Percentiles rank a stretch among this genome's conserved stretches.
These are phyloP conservation scores for Wilcoxina mikolae DNA, from an alignment of 495 filamentous ascomycete species.

Conservation along the genomic window DNA sequence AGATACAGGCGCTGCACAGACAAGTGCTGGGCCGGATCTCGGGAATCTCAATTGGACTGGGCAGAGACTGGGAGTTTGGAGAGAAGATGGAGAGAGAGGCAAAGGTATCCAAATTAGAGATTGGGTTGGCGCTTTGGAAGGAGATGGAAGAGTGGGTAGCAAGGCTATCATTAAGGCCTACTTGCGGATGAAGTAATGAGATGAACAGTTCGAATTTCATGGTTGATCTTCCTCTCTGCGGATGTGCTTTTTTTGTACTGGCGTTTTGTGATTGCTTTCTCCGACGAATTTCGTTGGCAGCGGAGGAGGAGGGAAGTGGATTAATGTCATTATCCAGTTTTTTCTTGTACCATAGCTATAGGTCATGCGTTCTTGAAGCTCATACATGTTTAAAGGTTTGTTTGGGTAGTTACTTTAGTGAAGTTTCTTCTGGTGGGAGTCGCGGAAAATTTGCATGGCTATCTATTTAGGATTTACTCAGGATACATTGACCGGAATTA, in stretches of 20 bases:
- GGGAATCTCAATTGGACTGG: slow-evolving; percentile 21
- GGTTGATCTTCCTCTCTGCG: not conserved
- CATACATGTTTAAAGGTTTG: too few species aligned
- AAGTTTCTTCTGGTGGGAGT: not conserved
- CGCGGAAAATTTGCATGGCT: not conserved
- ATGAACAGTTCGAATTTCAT: not conserved
- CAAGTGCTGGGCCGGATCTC: not conserved
- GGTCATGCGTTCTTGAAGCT: too few species aligned
- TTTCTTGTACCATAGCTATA: too few species aligned
- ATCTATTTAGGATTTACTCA: too few species aligned
- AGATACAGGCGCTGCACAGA: not conserved
- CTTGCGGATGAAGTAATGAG: slow-evolving; percentile 34
- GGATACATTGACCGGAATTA: too few species aligned
- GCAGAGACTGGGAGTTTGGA: slow-evolving; percentile 42
- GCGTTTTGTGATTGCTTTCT: not conserved
- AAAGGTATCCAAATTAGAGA: slow-evolving; percentile 55
- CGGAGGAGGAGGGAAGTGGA: too few species aligned
- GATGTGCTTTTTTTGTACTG: not conserved
- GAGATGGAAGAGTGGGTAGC: slow-evolving; percentile 39
- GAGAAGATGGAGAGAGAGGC: slow-evolving; percentile 47
- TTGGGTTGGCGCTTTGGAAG: slow-evolving; percentile 48
- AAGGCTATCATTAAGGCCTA: slow-evolving; percentile 43
- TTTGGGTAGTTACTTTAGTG: too few species aligned
- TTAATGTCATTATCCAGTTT: too few species aligned
- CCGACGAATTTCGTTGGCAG: too few species aligned